Evolutionary conservation across 768 basidiomycete genomes (phyloP), one percentile per base, ranked within the genome.

Genomic region (Paxillus ammoniavirescens): DNA sequence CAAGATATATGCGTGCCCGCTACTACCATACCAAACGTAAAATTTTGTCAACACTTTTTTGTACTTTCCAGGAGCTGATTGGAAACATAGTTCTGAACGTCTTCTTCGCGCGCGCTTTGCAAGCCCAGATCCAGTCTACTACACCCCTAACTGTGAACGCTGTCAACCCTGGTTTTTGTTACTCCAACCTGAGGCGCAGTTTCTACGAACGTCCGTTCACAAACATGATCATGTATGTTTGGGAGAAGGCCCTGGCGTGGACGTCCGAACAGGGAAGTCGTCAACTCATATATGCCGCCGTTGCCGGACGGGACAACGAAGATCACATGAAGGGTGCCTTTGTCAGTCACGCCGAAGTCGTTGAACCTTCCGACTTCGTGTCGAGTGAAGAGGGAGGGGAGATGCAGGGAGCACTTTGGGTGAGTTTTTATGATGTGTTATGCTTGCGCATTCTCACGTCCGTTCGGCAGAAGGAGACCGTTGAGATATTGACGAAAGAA

Each of bases 391-490:
- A 68, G 18, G 75, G 72, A 0, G 48, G 46, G 31, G 56, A 42
- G 21, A 61, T 64, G 48, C 66, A 74, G 46, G 63, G 68, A n/a
- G 57, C 44, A 31, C 35, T 73, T 8, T 75, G 74, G 73, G 74
- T 74, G 59, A 56, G 72, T 54, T 5, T 13, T 8, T 13, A 15
- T 42, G 28, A 31, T 17, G 7, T 12, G 31, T 12, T 33, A 33
- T 8, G 12, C 12, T 33, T 33, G 31, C 31, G 1, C 31, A 3
- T 12, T 33, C 31, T 33, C 9, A 33, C 7, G 9, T 12, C 9
- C 26, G 6, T 26, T 2, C 21, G 42, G 21, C 41, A 68, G 65
- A 51, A 44, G 8, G 65, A 68, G 17, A 61, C 58, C 0, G 47
- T 67, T 3, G 58, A 59, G 17, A 63, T 65, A 23, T 55, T 67